Evolutionary conservation across 192 early-diverging fungal species (phyloP).

Genomic region (Cetraspora pellucida): DNA sequence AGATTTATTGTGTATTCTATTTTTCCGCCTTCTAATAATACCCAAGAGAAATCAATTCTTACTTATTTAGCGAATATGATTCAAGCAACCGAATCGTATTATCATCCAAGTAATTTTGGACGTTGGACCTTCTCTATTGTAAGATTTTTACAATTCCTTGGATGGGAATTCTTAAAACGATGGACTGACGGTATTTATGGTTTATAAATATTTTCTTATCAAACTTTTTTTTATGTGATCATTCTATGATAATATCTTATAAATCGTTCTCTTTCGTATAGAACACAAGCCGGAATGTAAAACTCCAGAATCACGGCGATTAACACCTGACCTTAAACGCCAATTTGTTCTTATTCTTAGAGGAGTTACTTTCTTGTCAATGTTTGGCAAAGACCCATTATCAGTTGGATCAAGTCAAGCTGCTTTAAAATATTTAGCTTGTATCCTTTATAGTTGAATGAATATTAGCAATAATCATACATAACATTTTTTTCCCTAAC

Average conservation of each 20-base stretch:
- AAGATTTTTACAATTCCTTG: conserved; percentile 68
- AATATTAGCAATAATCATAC: not conserved
- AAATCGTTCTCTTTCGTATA: not conserved
- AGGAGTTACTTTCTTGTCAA: conserved; percentile 60
- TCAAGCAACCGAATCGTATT: conserved; percentile 85
- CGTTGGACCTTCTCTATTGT: conserved; percentile 78
- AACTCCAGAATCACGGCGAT: conserved; percentile 58
- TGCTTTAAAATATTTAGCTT: conserved; percentile 75
- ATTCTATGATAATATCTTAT: not conserved
- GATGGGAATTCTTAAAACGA: conserved; percentile 70
- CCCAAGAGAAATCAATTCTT: conserved; percentile 53
- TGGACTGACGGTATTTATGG: conserved; percentile 47
- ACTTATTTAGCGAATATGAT: conserved; percentile 73
- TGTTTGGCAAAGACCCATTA: conserved; percentile 76
- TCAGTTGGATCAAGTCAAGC: conserved; percentile 60
- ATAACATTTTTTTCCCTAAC: conserved; percentile 15
- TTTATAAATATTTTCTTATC: not conserved
- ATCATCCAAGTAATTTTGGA: conserved; percentile 92
- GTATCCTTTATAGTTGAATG: conserved; percentile 39
- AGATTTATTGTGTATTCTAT: conserved; percentile 82
- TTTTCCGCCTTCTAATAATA: conserved; percentile 44
- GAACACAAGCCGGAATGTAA: conserved; percentile 63
- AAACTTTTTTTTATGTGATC: not conserved
- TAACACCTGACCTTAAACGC: conserved; percentile 57
- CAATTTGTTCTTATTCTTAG: conserved; percentile 70